phyloP scores from a whole-genome alignment of 2,329 filamentous ascomycete species.

The Beauveria asiatica region DNA sequence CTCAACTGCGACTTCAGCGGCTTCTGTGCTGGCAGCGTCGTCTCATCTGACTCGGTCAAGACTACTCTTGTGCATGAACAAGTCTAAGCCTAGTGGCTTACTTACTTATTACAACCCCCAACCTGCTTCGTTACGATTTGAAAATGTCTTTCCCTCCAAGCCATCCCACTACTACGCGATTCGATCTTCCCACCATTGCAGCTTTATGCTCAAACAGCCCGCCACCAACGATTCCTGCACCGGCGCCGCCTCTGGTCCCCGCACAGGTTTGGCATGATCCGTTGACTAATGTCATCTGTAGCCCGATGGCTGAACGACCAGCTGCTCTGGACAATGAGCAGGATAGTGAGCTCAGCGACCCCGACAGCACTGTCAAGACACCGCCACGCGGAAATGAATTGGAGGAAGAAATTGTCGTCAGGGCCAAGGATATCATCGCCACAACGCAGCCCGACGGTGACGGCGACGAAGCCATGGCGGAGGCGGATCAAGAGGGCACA shows the following conservation, averaged over 20 bases:
- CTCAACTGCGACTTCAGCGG: neutral
- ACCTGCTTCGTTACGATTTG: neutral
- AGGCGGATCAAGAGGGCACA: constrained; percentile 30
- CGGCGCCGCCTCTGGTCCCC: neutral
- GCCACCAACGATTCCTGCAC: too few species aligned
- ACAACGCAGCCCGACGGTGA: constrained; percentile 12
- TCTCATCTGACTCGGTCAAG: neutral
- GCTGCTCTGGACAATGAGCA: constrained; percentile 21
- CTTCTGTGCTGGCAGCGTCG: neutral
- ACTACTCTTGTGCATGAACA: neutral
- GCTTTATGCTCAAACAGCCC: neutral
- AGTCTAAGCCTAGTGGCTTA: neutral
- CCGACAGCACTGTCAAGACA: constrained; percentile 25
- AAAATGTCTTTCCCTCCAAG: neutral
- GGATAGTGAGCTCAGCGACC: constrained; percentile 37
- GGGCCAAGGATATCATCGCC: neutral
- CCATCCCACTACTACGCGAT: neutral
- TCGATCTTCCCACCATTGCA: neutral
- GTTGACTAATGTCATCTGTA: neutral
- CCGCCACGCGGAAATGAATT: constrained; percentile 33
- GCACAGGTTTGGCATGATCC: neutral
- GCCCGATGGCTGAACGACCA: constrained; percentile 15
- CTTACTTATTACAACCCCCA: neutral
- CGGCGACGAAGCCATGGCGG: constrained; percentile 37
- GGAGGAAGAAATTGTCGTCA: constrained; percentile 30